Conservation (phyloP, 2,329 filamentous ascomycete species). For the Cryphonectria carpinicola region DNA sequence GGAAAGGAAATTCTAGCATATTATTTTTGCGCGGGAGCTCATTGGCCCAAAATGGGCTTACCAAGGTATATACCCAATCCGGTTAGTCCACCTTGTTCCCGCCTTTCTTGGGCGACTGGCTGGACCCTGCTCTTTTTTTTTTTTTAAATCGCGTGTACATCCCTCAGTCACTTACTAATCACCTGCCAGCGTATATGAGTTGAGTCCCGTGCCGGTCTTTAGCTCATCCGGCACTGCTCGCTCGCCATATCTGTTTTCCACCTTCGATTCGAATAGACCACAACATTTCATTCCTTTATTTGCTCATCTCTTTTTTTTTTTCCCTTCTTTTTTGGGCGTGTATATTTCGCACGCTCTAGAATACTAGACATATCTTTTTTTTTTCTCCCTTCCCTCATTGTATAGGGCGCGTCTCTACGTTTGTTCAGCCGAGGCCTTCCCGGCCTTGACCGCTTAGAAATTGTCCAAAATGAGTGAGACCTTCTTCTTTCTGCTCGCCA, state of each 20-base stretch:
- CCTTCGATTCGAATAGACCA: not conserved
- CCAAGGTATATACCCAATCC: not conserved
- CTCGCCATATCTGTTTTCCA: not conserved
- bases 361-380: not conserved
- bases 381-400: not conserved
- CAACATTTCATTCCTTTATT: not conserved
- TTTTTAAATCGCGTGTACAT: not conserved
- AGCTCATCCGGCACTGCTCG: conserved; percentile 8
- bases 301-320: not conserved
- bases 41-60: conserved; percentile 20
- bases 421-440: not conserved
- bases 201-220: not conserved
- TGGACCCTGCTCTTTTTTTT: not conserved
- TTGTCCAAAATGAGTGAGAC: conserved; percentile 23
- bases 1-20: conserved; percentile 21
- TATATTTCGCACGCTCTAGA: not conserved
- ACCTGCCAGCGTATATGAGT: not conserved
- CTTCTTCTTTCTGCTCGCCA: not conserved
- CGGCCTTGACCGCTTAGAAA: conserved; percentile 7
- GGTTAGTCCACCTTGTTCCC: conserved; percentile 8
- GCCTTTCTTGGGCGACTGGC: not conserved
- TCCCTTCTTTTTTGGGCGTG: too few relatives aligned
- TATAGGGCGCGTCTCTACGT: not conserved
- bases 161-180: not conserved
- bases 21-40: conserved; percentile 22